Percentiles rank a stretch among this genome's conserved stretches.
phyloP scores from a whole-genome alignment of 2,329 filamentous ascomycete species.

The Cercospora citrullina region DNA sequence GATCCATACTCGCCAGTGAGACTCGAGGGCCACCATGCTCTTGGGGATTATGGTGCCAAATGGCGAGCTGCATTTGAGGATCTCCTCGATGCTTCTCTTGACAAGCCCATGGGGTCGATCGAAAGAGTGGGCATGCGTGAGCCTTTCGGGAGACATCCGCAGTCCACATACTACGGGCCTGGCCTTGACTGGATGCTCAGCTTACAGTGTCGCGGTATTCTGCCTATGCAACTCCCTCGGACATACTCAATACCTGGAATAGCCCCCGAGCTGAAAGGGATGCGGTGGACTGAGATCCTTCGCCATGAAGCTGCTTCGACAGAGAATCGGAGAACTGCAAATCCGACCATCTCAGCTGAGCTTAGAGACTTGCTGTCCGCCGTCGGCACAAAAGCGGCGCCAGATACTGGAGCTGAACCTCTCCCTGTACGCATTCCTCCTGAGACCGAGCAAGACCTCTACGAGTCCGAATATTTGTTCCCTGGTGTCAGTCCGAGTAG shows the following conservation, averaged over 20 bases:
- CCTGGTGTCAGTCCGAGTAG: neutral
- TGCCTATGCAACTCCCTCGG: slow-evolving; percentile 37
- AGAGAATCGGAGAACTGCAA: neutral
- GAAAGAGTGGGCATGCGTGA: slow-evolving; percentile 26
- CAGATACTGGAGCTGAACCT: slow-evolving; percentile 17
- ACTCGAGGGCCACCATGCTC: slow-evolving; percentile 49
- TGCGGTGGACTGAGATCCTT: neutral
- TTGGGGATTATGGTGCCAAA: slow-evolving; percentile 40
- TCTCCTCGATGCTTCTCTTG: slow-evolving; percentile 49
- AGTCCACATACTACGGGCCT: slow-evolving; percentile 33
- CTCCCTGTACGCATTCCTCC: slow-evolving; percentile 12
- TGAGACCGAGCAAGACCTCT: slow-evolving; percentile 55
- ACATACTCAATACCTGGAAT: neutral
- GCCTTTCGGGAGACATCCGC: slow-evolving; percentile 18
- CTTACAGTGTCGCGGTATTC: slow-evolving; percentile 38
- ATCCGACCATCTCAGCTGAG: slow-evolving; percentile 12
- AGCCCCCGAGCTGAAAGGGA: neutral
- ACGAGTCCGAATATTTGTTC: slow-evolving; percentile 40
- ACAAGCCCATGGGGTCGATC: slow-evolving; percentile 35
- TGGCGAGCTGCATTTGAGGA: slow-evolving; percentile 64
- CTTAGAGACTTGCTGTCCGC: slow-evolving; percentile 23
- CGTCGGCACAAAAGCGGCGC: slow-evolving; percentile 22
- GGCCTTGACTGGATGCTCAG: slow-evolving; percentile 42
- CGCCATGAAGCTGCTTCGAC: neutral
- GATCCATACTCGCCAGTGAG: slow-evolving; percentile 58